Evolutionary conservation across 2,329 filamentous ascomycete species (phyloP).

Genomic region (Scleromitrula shiraiana): DNA sequence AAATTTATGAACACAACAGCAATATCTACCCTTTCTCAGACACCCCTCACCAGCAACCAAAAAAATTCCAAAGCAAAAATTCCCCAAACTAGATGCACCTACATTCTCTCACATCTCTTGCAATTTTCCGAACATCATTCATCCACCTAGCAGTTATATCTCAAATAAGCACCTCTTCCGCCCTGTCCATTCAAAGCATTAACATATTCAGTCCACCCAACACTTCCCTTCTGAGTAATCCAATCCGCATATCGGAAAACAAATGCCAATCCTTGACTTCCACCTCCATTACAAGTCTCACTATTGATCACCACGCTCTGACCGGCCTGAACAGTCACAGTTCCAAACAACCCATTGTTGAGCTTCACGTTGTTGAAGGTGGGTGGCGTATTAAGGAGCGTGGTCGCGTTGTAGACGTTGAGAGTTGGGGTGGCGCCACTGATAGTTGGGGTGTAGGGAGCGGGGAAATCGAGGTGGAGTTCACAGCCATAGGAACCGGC

Average conservation of each 20-base stretch:
- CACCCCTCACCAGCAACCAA: too few species aligned
- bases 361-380: conserved; percentile 10
- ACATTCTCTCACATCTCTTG: too few species aligned
- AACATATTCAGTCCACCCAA: conserved; percentile 12
- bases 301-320: conserved; percentile 7
- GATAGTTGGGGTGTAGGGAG: neutral
- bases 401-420: conserved; percentile 4
- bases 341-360: conserved; percentile 6
- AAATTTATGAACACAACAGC: too few species aligned
- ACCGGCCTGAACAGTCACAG: conserved; percentile 4
- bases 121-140: too few species aligned
- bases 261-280: conserved; percentile 7
- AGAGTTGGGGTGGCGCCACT: conserved; percentile 4
- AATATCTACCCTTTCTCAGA: too few species aligned
- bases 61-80: neutral
- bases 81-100: neutral
- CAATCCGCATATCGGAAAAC: conserved; percentile 13
- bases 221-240: conserved; percentile 5
- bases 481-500: conserved; percentile 5
- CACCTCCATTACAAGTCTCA: neutral
- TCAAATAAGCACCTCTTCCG: conserved; percentile 13
- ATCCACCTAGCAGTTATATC: conserved; percentile 12
- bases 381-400: neutral
- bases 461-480: neutral
- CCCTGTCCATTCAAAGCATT: conserved; percentile 11